Conservation (phyloP, 352 stramenopile genomes). For the Plasmopara viticola region DNA sequence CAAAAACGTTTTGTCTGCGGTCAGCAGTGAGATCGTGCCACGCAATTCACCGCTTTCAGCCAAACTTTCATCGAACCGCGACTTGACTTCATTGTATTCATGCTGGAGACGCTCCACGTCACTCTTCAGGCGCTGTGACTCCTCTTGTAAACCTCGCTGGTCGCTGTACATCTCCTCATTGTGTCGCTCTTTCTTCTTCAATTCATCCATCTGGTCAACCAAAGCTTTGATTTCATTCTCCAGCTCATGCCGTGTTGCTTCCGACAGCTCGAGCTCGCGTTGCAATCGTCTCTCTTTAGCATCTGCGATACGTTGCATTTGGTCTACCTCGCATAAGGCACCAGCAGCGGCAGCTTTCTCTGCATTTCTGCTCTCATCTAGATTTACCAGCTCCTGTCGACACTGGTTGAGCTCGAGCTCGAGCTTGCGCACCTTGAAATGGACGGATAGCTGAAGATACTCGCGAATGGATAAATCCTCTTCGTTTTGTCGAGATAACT, state of each 20-base stretch:
- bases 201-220: conserved; percentile 30
- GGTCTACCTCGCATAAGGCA: conserved; percentile 28
- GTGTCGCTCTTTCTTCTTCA: conserved; percentile 38
- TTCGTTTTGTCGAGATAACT: conserved; percentile 42
- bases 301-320: conserved; percentile 26
- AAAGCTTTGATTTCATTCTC: conserved; percentile 48
- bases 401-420: conserved; percentile 32
- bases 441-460: conserved; percentile 50
- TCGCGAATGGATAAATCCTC: conserved; percentile 54
- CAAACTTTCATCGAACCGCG: conserved; percentile 15
- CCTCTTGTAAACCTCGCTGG: conserved; percentile 20
- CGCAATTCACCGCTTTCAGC: conserved; percentile 22
- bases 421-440: conserved; percentile 33
- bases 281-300: conserved; percentile 32
- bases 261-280: conserved; percentile 45
- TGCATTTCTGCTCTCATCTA: conserved; percentile 18
- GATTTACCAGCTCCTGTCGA: conserved; percentile 32
- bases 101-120: conserved; percentile 21
- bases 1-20: conserved; percentile 57
- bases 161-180: conserved; percentile 26
- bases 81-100: conserved; percentile 22
- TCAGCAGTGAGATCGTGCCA: conserved; percentile 40
- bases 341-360: conserved; percentile 30
- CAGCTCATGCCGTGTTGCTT: conserved; percentile 43
- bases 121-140: conserved; percentile 32